phyloP scores from a whole-genome alignment of 306 rosid genomes.

The Pterocarpus santalinus region DNA sequence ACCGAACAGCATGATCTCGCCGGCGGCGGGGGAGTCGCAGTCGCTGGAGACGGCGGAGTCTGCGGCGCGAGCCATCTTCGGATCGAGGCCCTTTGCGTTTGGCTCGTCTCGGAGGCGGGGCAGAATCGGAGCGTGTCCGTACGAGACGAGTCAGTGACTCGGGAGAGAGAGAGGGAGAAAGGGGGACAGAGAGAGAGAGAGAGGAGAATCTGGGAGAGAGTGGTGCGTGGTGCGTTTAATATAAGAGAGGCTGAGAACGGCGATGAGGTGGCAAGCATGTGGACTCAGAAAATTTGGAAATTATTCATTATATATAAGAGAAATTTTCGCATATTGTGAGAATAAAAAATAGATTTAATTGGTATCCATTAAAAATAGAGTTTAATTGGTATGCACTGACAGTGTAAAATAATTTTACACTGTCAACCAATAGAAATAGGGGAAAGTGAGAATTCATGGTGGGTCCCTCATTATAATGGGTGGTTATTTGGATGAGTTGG shows the following conservation, averaged over 20 bases:
- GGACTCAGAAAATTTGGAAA: conserved; percentile 27
- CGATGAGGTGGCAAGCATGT: conserved; percentile 57
- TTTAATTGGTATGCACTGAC: too few relatives aligned
- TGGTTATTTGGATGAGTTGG: too few relatives aligned
- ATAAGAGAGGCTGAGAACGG: conserved; percentile 44
- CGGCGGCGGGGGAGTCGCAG: conserved; percentile 42
- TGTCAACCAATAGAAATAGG: too few relatives aligned
- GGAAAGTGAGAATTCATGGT: too few relatives aligned
- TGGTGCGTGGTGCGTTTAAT: conserved; percentile 47
- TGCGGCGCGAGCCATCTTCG: conserved; percentile 52
- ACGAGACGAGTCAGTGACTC: conserved; percentile 38
- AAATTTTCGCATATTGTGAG: too few relatives aligned
- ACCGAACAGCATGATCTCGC: conserved; percentile 93
- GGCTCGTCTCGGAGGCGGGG: conserved; percentile 11
- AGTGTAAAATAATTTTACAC: too few relatives aligned
- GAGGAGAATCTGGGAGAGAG: background rate
- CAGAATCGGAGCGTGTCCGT: background rate
- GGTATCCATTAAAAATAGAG: too few relatives aligned
- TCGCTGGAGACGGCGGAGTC: conserved; percentile 50
- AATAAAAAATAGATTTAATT: too few relatives aligned
- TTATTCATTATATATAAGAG: too few relatives aligned
- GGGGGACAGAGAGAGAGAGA: background rate
- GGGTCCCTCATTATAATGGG: too few relatives aligned
- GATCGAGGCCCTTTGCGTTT: conserved; percentile 13
- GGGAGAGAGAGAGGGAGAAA: background rate